Percentiles rank a stretch among this genome's conserved stretches.
Conservation (phyloP, 768 basidiomycete species). For the Pulveroboletus frians region DNA sequence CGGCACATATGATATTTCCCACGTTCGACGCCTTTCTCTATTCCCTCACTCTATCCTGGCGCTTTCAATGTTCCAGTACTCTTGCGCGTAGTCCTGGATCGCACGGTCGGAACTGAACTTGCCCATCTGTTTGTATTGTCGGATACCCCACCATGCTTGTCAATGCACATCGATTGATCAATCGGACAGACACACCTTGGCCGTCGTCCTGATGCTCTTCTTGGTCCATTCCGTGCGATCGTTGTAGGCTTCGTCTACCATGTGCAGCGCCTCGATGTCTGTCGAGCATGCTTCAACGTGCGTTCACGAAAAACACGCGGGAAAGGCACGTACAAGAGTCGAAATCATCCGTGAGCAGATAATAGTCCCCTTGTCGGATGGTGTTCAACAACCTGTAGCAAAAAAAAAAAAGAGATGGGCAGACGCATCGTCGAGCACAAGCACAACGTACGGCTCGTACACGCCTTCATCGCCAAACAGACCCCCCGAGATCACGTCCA, state of each 20-base stretch:
- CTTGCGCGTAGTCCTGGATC: conserved; percentile 88
- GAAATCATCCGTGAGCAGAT: conserved; percentile 88
- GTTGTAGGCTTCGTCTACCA: conserved; percentile 86
- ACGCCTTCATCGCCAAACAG: conserved; percentile 72
- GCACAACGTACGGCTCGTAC: conserved; percentile 77
- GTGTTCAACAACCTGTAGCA: conserved; percentile 67
- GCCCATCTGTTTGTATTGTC: conserved; percentile 62
- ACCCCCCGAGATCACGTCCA: conserved; percentile 72
- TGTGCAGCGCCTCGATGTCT: conserved; percentile 77
- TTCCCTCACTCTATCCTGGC: conserved; percentile 26
- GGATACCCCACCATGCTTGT: conserved; percentile 45
- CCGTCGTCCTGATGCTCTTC: conserved; percentile 81
- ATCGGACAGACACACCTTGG: conserved; percentile 45
- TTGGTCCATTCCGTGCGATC: conserved; percentile 87
- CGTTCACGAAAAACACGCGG: background rate
- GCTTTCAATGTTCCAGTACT: conserved; percentile 74
- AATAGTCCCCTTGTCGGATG: conserved; percentile 70
- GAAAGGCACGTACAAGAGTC: conserved; percentile 63
- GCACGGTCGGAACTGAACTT: conserved; percentile 95
- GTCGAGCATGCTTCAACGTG: background rate
- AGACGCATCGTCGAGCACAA: background rate
- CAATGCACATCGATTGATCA: conserved; percentile 47
- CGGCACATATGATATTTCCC: conserved; percentile 6
- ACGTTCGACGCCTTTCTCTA: background rate
- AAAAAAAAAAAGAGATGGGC: background rate